These are phyloP conservation scores for Fomitopsis schrenkii DNA, from an alignment of 1,284 basidiomycete species.

Conservation along the genomic window DNA sequence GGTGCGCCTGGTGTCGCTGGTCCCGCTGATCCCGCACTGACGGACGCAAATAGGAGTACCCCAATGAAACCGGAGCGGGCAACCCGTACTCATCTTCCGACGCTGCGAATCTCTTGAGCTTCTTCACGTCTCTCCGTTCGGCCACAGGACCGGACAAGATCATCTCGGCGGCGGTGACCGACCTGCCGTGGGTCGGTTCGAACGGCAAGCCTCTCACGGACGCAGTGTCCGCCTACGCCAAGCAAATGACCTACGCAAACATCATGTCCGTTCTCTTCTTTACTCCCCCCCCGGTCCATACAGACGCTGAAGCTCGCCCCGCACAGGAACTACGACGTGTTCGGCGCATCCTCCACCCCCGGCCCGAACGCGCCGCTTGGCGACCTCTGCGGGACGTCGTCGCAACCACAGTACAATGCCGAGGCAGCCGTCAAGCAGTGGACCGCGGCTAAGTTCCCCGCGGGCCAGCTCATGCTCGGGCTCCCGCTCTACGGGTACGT, in stretches of 20 bases:
- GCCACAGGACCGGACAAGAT: slow-evolving; percentile 55
- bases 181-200: slow-evolving; percentile 64
- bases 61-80: slow-evolving; percentile 59
- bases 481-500: slow-evolving; percentile 66
- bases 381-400: slow-evolving; percentile 61
- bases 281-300: not conserved
- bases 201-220: slow-evolving; percentile 62
- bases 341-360: slow-evolving; percentile 57
- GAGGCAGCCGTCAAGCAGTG: slow-evolving; percentile 61
- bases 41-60: slow-evolving; percentile 54
- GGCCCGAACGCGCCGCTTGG: slow-evolving; percentile 77
- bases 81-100: slow-evolving; percentile 61
- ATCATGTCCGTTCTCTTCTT: slow-evolving; percentile 44
- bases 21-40: not conserved
- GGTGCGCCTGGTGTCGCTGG: not conserved
- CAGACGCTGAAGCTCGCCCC: not conserved
- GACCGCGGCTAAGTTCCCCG: slow-evolving; percentile 69
- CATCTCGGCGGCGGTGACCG: slow-evolving; percentile 67
- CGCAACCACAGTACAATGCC: slow-evolving; percentile 66
- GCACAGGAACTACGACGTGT: slow-evolving; percentile 71
- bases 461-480: slow-evolving; percentile 67
- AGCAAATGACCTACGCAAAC: slow-evolving; percentile 66
- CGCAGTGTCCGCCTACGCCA: slow-evolving; percentile 64
- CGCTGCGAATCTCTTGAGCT: slow-evolving; percentile 61
- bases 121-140: slow-evolving; percentile 58